Conservation (phyloP, 495 filamentous ascomycete species). For the Pyronema domesticum region DNA sequence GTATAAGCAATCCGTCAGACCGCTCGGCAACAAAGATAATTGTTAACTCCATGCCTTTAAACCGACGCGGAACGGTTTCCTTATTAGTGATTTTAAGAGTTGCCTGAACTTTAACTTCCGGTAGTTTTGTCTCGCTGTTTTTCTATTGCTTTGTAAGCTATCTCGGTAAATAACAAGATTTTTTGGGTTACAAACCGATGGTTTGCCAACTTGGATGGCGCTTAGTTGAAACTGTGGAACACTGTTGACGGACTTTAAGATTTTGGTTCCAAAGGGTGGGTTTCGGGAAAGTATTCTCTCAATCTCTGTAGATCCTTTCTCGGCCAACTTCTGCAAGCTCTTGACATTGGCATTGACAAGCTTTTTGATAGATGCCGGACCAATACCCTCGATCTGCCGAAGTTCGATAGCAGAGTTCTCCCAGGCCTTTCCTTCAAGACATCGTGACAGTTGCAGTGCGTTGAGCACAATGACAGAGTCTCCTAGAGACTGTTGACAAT, state of each 20-base stretch:
- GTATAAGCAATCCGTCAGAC: slow-evolving; percentile 49
- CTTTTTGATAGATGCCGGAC: slow-evolving; percentile 58
- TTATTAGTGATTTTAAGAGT: slow-evolving; percentile 56
- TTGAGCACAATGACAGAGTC: slow-evolving; percentile 51
- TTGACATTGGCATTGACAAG: slow-evolving; percentile 52
- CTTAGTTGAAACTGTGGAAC: slow-evolving; percentile 59
- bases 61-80: background rate
- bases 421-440: slow-evolving; percentile 66
- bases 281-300: slow-evolving; percentile 62
- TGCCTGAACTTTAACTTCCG: slow-evolving; percentile 36
- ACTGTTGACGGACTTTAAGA: slow-evolving; percentile 42
- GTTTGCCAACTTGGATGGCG: slow-evolving; percentile 15
- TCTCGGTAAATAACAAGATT: background rate
- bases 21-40: slow-evolving; percentile 55
- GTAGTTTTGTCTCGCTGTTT: background rate
- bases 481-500: slow-evolving; percentile 52
- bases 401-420: slow-evolving; percentile 70
- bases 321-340: slow-evolving; percentile 52
- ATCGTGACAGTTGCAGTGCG: slow-evolving; percentile 62
- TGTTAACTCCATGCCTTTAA: background rate
- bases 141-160: background rate
- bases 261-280: slow-evolving; percentile 61
- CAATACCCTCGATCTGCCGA: slow-evolving; percentile 73
- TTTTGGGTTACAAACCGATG: background rate
- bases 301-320: slow-evolving; percentile 49